Base-by-base conservation (phyloP, 2,329 filamentous ascomycete species). In the Cryphonectria japonica region DNA sequence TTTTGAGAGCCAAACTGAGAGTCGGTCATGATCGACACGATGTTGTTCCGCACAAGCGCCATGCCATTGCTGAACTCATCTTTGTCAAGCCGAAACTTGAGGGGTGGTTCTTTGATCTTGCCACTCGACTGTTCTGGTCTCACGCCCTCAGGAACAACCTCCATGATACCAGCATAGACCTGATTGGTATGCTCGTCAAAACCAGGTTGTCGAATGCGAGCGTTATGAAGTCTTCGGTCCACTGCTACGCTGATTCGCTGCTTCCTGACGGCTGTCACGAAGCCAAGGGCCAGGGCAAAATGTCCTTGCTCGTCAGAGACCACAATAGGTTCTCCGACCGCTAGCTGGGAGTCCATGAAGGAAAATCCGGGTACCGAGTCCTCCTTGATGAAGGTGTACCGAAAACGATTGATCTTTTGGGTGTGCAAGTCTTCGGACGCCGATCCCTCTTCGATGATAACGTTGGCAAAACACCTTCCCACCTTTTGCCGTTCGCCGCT, bases 61-160 rank as follows among this genome's bases (percentile, higher is more conserved):
- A 99, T 97, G 70, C 96, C 96, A 77, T 97, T 98, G 81, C 94
- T 97, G 81, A 99, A 99, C 78, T 99, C 96, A 77, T 99, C 96
- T 79, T 98, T 98, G 81, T 99, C 96, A 4, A 99, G 85, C 34
- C 96, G 92, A 77, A 97, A 99, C 65, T 89, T 85, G 7, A 92
- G 82, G 4, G 88, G 88, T 4, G 86, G 80, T 70, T 85, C 83
- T 71, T 85, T 84, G 74, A 85, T 84, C 74, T 84, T 86, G 39
- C 82, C 84, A 57, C 87, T 80, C 6, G 86, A 84, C 70, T 88
- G 83, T 50, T 87, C 83, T 34, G 85, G 82, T 0, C 82, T 82
- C 50, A 83, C 84, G 1, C 86, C 88, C 75, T 90, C 86, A 6
- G 85, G 85, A 16, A 85, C 86, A 37, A 97, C 91, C 75, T 97